Conservation (phyloP, 306 rosid species). For the Sphenostylis stenocarpa region DNA sequence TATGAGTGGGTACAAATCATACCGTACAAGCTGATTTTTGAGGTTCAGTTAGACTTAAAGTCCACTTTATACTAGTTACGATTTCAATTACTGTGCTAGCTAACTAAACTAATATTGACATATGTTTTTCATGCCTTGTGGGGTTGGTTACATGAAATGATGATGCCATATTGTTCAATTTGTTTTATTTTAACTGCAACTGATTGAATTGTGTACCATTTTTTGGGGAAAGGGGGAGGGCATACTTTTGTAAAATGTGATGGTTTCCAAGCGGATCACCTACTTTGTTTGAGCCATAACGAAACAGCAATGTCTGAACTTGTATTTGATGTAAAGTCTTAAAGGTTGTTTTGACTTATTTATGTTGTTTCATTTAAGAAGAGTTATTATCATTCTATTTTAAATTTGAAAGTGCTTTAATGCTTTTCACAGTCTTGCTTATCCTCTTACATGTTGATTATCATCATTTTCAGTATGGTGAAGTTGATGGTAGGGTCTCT, state of each 20-base stretch:
- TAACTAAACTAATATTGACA: not conserved
- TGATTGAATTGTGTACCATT: not conserved
- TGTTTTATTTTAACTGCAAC: not conserved
- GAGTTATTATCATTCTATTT: not conserved
- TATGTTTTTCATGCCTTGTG: not conserved
- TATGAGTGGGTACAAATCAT: too few relatives aligned
- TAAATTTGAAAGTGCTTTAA: not conserved
- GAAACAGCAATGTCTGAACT: not conserved
- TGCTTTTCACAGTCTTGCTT: constrained; percentile 12
- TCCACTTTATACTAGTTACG: too few relatives aligned
- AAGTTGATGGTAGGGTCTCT: constrained; percentile 57
- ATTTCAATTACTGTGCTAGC: too few relatives aligned
- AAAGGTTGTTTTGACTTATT: not conserved
- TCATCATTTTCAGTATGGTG: constrained; percentile 56
- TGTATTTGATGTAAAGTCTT: constrained; percentile 3
- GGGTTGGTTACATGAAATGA: not conserved
- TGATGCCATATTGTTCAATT: not conserved
- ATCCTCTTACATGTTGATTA: constrained; percentile 33
- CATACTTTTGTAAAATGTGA: not conserved
- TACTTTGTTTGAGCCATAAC: not conserved
- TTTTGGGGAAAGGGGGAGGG: not conserved
- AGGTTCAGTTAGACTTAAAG: too few relatives aligned
- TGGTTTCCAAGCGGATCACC: not conserved
- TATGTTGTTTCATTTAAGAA: not conserved
- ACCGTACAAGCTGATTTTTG: too few relatives aligned